phyloP scores from a whole-genome alignment of 257 asterid genomes.

The Eustoma russellianum region DNA sequence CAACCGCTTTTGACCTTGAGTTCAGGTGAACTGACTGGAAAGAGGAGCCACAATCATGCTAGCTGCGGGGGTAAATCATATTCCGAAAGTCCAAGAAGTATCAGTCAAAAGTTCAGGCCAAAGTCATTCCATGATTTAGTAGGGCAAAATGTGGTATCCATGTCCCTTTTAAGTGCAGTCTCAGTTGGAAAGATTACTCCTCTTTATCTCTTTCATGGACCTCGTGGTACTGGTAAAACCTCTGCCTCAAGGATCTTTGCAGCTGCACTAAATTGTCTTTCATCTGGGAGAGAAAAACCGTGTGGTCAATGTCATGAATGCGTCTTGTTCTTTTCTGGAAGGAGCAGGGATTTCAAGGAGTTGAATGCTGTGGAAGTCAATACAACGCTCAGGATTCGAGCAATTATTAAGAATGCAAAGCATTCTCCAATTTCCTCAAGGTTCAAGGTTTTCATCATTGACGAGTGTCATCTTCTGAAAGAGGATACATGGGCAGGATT shows the following conservation, averaged over 20 bases:
- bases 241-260: constrained; percentile 75
- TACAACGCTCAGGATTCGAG: constrained; percentile 32
- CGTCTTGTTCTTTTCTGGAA: constrained; percentile 56
- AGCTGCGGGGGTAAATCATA: constrained; percentile 19
- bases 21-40: constrained; percentile 14
- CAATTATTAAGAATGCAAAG: constrained; percentile 34
- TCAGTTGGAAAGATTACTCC: constrained; percentile 39
- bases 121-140: constrained; percentile 64
- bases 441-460: constrained; percentile 67
- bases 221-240: constrained; percentile 89
- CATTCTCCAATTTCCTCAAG: constrained; percentile 43
- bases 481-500: constrained; percentile 63
- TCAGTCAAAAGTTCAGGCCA: constrained; percentile 62
- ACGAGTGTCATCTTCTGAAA: constrained; percentile 76
- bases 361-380: constrained; percentile 55
- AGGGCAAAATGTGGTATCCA: constrained; percentile 55
- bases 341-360: constrained; percentile 54
- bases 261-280: constrained; percentile 80
- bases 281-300: constrained; percentile 42
- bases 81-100: constrained; percentile 47
- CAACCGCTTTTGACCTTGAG: constrained; percentile 41
- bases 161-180: constrained; percentile 54
- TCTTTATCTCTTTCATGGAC: constrained; percentile 71
- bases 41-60: constrained; percentile 17
- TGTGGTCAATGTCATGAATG: constrained; percentile 83